Base-by-base conservation (phyloP, 108 stramenopile genomes). In the Cylindrotheca fusiformis region DNA sequence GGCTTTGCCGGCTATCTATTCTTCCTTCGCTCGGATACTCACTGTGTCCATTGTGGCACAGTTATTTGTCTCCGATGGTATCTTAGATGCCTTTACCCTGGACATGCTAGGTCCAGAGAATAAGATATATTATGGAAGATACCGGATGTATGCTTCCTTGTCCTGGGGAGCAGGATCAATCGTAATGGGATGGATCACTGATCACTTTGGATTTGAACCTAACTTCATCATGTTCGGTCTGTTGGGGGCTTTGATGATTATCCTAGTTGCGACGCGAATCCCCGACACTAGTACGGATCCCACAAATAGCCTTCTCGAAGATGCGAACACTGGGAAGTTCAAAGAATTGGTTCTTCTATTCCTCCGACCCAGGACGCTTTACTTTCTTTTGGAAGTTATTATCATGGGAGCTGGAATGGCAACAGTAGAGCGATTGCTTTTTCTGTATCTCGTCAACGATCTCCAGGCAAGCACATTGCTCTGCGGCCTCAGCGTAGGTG, bases 381-480 rank as follows among this genome's bases (percentile, higher is more conserved):
- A 68, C 0, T 80, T 70, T 32, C 53, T 80, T 26, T 12, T 72
- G 30, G 63, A 76, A 65, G 67, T 72, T 3, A 48, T 71, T 21
- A 45, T 80, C 4, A 72, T 80, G 71, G 79, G 79, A 18, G 75
- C 71, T 24, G 79, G 57, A 1, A 76, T 80, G 75, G 69, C 79
- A 24, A 70, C 69, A 1, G 74, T 76, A 18, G 79, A 80, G 54
- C 49, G 79, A 3, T 49, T 76, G 3, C 58, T 76, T 1, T 76
- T 76, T 59, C 48, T 76, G 4, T 76, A 76, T 25, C 25, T 76
- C 56, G 52, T 71, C 28, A 71, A 76, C 52, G 79, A 80, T 57
- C 33, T 80, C 19, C 0, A 73, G 25, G 45, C 79, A n/a, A 56
- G 54, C 22, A 78, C 69, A 1, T 27, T 71, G 20, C 58, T 76